Evolutionary conservation across 345 rosid species (phyloP), one percentile per base, ranked within the genome.

Genomic region (Hibiscus trionum): DNA sequence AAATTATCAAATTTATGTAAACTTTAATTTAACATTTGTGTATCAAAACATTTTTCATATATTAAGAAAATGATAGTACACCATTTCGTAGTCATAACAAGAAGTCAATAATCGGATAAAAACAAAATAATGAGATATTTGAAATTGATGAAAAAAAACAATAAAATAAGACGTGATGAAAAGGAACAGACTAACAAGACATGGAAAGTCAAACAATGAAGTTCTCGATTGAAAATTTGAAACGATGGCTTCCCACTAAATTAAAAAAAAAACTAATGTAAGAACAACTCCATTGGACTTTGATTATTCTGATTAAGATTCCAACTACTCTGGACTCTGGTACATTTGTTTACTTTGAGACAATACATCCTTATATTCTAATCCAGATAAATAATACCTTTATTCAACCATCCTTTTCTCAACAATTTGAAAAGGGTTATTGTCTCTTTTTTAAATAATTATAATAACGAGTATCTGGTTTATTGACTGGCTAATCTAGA

Each of bases 151-250:
- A 21, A 65, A 15, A 53, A 37, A 55, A 1, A 53, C 58, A 46
- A 24, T 21, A 46, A 49, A 67, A 24, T 17, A 49, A 26, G 14
- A 26, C 14, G 35, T 1, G 21, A 67, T 2, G 21, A 24, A 67
- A 67, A 16, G 3, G 12, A 66, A 12, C 3, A 46, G 7, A 26
- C 12, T 7, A 49, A 15, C 24, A 27, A 26, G 15, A 49, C 71
- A 49, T 27, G 26, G 10, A 27, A 68, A 68, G 72, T 68, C 72
- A 29, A 68, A 68, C 12, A 27, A 16, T 27, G 24, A 27, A 67
- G 24, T 12, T 1, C 15, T 31, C 37, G 4, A 35, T 68, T 16
- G 2, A 5, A 42, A 35, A 35, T 35, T 11, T 35, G 6, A 35
- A 35, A 35, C 37, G 5, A 35, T 35, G 37, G 37, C 37, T 55